These are phyloP conservation scores for Cardiospermum halicacabum DNA, from an alignment of 345 rosid species.

Conservation along the genomic window DNA sequence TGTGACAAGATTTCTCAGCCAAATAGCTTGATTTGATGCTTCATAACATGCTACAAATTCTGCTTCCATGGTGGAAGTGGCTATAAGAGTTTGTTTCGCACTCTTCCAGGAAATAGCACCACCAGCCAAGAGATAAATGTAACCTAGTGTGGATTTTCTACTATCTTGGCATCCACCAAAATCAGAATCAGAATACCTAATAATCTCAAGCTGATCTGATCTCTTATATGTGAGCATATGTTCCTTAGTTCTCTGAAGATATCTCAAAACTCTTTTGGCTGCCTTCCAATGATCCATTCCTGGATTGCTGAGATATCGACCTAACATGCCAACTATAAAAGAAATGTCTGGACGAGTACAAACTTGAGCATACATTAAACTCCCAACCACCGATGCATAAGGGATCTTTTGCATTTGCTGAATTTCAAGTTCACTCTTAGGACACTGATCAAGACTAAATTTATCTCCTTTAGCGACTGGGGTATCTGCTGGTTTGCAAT, in stretches of 20 bases:
- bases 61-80: not conserved
- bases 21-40: not conserved
- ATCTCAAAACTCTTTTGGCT: not conserved
- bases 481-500: not conserved
- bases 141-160: too few relatives aligned
- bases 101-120: not conserved
- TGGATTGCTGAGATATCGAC: too few relatives aligned
- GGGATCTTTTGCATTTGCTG: too few relatives aligned
- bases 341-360: too few relatives aligned
- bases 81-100: not conserved
- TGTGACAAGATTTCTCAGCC: not conserved
- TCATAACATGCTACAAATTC: not conserved
- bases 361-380: too few relatives aligned
- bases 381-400: too few relatives aligned
- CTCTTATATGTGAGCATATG: not conserved
- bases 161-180: too few relatives aligned
- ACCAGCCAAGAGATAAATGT: not conserved
- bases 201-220: not conserved
- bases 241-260: not conserved
- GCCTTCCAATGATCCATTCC: not conserved
- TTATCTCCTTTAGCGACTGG: too few relatives aligned
- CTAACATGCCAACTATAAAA: too few relatives aligned
- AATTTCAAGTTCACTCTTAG: too few relatives aligned
- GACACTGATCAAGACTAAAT: too few relatives aligned
- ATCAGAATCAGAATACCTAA: too few relatives aligned